Conservation (phyloP, 352 stramenopile genomes). For the Globisporangium middletonii region DNA sequence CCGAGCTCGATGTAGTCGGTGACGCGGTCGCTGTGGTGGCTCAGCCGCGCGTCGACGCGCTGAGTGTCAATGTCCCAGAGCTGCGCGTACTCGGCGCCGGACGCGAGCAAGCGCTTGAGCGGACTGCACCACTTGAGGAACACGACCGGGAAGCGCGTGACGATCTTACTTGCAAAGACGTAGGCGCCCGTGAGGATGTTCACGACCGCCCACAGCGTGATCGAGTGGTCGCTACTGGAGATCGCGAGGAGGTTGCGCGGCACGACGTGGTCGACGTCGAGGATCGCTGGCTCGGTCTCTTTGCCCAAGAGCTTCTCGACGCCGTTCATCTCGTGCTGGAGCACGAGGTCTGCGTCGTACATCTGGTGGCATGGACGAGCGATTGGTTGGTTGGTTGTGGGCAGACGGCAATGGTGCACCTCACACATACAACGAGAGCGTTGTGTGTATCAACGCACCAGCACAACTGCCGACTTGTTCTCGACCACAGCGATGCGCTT, state of each 20-base stretch:
- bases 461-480: conserved; percentile 43
- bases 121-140: conserved; percentile 52
- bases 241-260: conserved; percentile 47
- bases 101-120: conserved; percentile 43
- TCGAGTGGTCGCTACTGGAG: conserved; percentile 41
- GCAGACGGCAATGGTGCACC: background rate
- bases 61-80: conserved; percentile 65
- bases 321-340: conserved; percentile 60
- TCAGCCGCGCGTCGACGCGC: conserved; percentile 21
- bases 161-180: conserved; percentile 55
- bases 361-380: conserved; percentile 27
- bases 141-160: conserved; percentile 38
- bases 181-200: conserved; percentile 54
- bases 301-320: conserved; percentile 34
- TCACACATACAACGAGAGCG: background rate
- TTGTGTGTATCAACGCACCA: conserved; percentile 22
- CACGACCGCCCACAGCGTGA: conserved; percentile 67
- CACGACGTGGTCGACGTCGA: conserved; percentile 56
- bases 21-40: conserved; percentile 39
- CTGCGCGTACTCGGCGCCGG: conserved; percentile 35
- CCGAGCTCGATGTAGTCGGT: conserved; percentile 53
- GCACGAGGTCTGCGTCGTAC: conserved; percentile 53
- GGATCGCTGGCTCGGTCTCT: conserved; percentile 26
- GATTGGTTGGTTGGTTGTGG: background rate
- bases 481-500: conserved; percentile 57